A percentile compares a stretch with the other conserved stretches of the same genome.
Evolutionary conservation across 371 early-diverging fungal species (phyloP).

Genomic region (Syncephalis plumigaleata): DNA sequence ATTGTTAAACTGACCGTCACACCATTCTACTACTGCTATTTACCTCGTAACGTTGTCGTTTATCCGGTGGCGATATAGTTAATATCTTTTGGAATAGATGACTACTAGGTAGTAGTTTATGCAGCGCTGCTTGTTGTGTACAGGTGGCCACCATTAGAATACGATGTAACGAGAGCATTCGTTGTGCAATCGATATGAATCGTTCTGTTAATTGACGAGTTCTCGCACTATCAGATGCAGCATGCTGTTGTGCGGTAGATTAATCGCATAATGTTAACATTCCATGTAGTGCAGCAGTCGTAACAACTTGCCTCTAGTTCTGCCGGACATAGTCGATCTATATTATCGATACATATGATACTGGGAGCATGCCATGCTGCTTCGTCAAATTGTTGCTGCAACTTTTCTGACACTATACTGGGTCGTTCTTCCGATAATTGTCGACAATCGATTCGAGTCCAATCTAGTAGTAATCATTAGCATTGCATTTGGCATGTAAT

Average conservation of each 20-base stretch:
- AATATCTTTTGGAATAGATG: conserved; percentile 50
- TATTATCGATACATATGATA: conserved; percentile 85
- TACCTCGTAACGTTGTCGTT: conserved; percentile 43
- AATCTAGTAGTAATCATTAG: conserved; percentile 6
- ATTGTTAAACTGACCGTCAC: no score
- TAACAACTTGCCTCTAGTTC: conserved; percentile 43
- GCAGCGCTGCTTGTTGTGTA: conserved; percentile 45
- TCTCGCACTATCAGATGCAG: no score
- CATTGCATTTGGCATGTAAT: background rate
- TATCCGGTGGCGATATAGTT: conserved; percentile 47
- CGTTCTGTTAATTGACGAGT: conserved; percentile 47
- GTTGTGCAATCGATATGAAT: conserved; percentile 25
- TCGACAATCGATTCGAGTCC: conserved; percentile 30
- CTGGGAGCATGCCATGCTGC: conserved; percentile 69
- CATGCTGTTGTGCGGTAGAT: no score
- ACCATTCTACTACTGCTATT: conserved; percentile 1
- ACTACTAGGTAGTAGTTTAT: conserved; percentile 34
- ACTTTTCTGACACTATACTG: conserved; percentile 36
- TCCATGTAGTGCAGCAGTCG: background rate
- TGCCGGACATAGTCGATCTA: conserved; percentile 82
- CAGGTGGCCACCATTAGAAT: conserved; percentile 50
- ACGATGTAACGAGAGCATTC: conserved; percentile 23
- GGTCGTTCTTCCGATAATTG: conserved; percentile 40
- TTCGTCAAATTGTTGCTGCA: conserved; percentile 37
- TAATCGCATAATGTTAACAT: background rate